Evolutionary conservation across 768 basidiomycete genomes (phyloP).

Genomic region (Pleurotus platypus): DNA sequence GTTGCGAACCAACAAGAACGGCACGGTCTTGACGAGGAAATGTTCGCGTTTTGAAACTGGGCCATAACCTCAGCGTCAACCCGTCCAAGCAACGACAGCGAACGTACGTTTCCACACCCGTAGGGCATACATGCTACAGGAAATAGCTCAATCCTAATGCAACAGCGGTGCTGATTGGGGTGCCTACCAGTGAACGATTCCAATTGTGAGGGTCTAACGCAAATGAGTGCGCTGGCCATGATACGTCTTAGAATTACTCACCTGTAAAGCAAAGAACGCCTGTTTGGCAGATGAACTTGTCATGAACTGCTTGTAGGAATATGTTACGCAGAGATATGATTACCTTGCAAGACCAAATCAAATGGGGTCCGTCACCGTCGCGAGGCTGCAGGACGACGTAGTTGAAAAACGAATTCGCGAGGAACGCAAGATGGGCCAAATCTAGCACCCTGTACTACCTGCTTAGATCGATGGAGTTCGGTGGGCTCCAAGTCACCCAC

Average conservation of each 20-base stretch:
- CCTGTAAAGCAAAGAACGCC: conserved; percentile 1
- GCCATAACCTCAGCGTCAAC: background rate
- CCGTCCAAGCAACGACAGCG: background rate
- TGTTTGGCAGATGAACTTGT: background rate
- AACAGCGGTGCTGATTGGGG: background rate
- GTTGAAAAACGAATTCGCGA: conserved; percentile 3
- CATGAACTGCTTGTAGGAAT: background rate
- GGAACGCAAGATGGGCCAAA: background rate
- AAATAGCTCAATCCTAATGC: background rate
- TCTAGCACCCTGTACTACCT: background rate
- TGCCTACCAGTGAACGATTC: background rate
- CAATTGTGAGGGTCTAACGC: background rate
- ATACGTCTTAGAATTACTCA: background rate
- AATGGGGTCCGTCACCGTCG: background rate
- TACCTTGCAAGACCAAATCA: conserved; percentile 4
- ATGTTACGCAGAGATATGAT: background rate
- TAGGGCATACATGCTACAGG: conserved; percentile 1
- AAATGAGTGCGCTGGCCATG: no score
- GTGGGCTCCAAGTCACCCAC: no score
- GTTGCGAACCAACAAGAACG: background rate
- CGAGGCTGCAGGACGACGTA: background rate
- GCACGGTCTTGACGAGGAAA: background rate
- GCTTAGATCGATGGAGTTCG: background rate
- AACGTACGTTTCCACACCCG: background rate
- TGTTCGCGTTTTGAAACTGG: background rate